Percentiles rank a stretch among this genome's conserved stretches.
Evolutionary conservation across 257 asterid species (phyloP).

Genomic region (Leonotis leonurus): DNA sequence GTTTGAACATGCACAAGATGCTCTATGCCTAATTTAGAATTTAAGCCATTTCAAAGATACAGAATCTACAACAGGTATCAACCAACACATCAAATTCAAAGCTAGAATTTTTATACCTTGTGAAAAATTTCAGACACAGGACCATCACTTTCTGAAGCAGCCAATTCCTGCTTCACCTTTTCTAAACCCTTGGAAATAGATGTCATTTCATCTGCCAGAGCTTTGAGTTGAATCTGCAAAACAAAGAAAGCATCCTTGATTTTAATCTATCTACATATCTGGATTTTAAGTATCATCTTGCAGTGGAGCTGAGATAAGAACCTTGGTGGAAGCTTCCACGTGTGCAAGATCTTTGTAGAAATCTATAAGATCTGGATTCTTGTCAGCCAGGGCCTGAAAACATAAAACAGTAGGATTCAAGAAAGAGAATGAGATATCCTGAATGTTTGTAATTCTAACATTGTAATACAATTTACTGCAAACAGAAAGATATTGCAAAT

Average conservation of each 20-base stretch:
- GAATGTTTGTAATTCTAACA: neutral
- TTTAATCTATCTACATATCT: neutral
- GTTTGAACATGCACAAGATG: neutral
- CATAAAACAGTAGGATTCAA: slow-evolving; percentile 2
- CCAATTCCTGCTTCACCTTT: slow-evolving; percentile 81
- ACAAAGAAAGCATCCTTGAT: neutral
- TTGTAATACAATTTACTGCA: neutral
- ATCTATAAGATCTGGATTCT: slow-evolving; percentile 35
- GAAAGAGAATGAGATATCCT: neutral
- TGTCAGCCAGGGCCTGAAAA: slow-evolving; percentile 38
- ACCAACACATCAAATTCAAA: neutral
- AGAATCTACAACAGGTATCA: neutral
- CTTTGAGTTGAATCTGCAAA: slow-evolving; percentile 76
- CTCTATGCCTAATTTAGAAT: neutral
- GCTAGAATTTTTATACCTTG: slow-evolving; percentile 38
- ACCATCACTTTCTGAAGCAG: slow-evolving; percentile 78
- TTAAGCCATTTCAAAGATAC: neutral
- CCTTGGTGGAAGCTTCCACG: slow-evolving; percentile 60
- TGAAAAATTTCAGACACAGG: slow-evolving; percentile 73
- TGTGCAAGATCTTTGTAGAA: slow-evolving; percentile 34
- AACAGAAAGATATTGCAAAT: neutral
- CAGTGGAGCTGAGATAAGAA: slow-evolving; percentile 12
- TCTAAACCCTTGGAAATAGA: slow-evolving; percentile 82
- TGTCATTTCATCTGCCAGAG: slow-evolving; percentile 94
- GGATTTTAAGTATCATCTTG: neutral